Base-by-base conservation (phyloP, 371 early-diverging fungal genomes). In the Actinomucor elegans region DNA sequence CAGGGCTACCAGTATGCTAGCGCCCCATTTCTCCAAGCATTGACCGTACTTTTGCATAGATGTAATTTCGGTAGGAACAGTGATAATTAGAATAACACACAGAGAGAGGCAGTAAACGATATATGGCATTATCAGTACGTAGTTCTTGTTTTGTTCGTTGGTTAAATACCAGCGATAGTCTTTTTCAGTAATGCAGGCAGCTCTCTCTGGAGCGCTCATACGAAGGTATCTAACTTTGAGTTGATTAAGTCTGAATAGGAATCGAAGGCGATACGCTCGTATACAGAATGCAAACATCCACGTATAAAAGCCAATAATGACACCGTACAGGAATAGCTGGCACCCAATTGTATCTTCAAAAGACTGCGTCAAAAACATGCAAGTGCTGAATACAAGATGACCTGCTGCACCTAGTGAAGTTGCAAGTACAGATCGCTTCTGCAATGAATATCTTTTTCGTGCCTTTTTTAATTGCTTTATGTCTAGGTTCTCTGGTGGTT, bases 251-350 rank as follows among this genome's bases (percentile, higher is more conserved):
- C 57, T 33, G 27, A 66, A 59, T 5, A 71, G 46, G n/a, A 57
- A 61, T n/a, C 51, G 38, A 3, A 75, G 56, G 2, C 75, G 35
- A 26, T 60, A 59, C 0, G 71, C 67, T 15, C 71, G 57, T 48
- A 61, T 55, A 12, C 46, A 44, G n/a, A 68, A 54, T 4, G 75
- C 63, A 52, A 54, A 67, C 1, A 63, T 54, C 75, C 75, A 75
- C 0, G 67, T 66, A 23, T 64, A 70, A 15, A 63, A 61, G 8
- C 75, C 75, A 14, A 66, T 10, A 6, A 60, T 9, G 0, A 60
- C 47, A 6, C 69, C 71, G 67, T 69, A 75, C 0, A 66, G 33
- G 6, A 52, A 20, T 1, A 69, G n/a, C 21, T 71, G 47, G 33
- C 75, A 75, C 0, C 62, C 45, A n/a, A 45, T 20, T 0, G 8